Percentiles rank a stretch among this genome's conserved stretches.
phyloP scores from a whole-genome alignment of 2,329 filamentous ascomycete species.

The Pseudocercospora pini-densiflorae region DNA sequence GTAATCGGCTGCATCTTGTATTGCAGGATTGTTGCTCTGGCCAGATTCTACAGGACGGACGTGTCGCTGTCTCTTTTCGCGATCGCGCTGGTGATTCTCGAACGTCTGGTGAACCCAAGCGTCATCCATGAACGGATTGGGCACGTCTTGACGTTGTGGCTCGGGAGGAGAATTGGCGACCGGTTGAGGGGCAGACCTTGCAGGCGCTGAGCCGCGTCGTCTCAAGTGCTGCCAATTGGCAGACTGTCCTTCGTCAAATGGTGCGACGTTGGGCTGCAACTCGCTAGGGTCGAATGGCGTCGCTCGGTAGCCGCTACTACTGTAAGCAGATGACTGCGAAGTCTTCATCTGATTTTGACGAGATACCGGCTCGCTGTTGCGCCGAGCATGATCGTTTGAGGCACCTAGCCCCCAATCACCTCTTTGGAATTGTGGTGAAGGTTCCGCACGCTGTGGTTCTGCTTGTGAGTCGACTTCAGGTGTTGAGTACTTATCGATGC shows the following conservation, averaged over 20 bases:
- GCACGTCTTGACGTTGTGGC: constrained; percentile 12
- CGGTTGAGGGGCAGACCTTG: neutral
- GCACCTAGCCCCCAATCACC: neutral
- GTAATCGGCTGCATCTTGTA: neutral
- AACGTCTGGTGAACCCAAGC: constrained; percentile 20
- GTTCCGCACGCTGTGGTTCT: neutral
- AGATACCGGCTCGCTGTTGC: neutral
- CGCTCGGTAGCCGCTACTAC: constrained; percentile 27
- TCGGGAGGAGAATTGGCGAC: neutral
- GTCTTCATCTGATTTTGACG: neutral
- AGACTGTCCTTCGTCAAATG: constrained; percentile 23
- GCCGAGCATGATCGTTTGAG: neutral
- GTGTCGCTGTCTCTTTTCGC: constrained; percentile 9
- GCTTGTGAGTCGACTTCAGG: neutral
- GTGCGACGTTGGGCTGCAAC: neutral
- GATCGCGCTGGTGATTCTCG: constrained; percentile 18
- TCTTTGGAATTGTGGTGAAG: neutral
- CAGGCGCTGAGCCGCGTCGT: constrained; percentile 15
- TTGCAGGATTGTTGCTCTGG: neutral
- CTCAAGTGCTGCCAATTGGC: constrained; percentile 36
- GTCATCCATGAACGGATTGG: constrained; percentile 14
- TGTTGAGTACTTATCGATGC: neutral
- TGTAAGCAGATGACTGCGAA: neutral
- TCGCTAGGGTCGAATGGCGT: constrained; percentile 29
- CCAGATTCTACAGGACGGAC: neutral